A percentile compares a stretch with the other conserved stretches of the same genome.
Evolutionary conservation across 805 yeast genomes (phyloP).

Genomic region (Saturnispora sanitii): DNA sequence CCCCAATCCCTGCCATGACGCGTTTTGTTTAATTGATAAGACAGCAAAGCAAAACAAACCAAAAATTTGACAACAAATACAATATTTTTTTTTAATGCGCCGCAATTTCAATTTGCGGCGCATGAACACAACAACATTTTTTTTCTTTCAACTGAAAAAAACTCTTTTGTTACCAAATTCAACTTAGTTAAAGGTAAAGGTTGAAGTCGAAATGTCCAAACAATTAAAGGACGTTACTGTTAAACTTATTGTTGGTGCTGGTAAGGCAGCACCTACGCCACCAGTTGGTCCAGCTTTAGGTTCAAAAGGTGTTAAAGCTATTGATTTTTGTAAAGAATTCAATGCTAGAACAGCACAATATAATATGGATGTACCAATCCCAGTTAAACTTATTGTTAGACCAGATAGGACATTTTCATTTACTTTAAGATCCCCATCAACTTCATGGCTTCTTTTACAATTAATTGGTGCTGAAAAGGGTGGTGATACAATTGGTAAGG

Average conservation of each 20-base stretch:
- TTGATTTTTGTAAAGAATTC: conserved; percentile 96
- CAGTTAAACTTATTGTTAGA: conserved; percentile 71
- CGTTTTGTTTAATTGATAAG: background rate
- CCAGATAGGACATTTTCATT: conserved; percentile 90
- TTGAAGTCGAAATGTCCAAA: conserved; percentile 13
- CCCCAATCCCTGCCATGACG: too few relatives aligned
- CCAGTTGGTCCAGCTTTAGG: conserved; percentile 99
- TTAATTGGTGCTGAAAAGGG: conserved; percentile 81
- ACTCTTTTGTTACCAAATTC: background rate
- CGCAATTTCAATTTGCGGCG: too few relatives aligned
- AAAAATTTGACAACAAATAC: too few relatives aligned
- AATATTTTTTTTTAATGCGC: too few relatives aligned
- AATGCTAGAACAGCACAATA: conserved; percentile 91
- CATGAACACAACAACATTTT: too few relatives aligned
- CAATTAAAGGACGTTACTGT: conserved; percentile 54
- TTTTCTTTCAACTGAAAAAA: too few relatives aligned
- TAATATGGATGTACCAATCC: conserved; percentile 82
- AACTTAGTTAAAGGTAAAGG: background rate
- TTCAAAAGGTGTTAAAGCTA: conserved; percentile 96
- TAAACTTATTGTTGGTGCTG: conserved; percentile 90
- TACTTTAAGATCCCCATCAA: conserved; percentile 84
- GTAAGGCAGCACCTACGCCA: conserved; percentile 96
- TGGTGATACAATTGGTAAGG: conserved; percentile 60
- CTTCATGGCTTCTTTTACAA: conserved; percentile 73
- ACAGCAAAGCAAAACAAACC: background rate